Evolutionary conservation across 768 basidiomycete genomes (phyloP), one percentile per base, ranked within the genome.

Genomic region (Termitomyces sp.): DNA sequence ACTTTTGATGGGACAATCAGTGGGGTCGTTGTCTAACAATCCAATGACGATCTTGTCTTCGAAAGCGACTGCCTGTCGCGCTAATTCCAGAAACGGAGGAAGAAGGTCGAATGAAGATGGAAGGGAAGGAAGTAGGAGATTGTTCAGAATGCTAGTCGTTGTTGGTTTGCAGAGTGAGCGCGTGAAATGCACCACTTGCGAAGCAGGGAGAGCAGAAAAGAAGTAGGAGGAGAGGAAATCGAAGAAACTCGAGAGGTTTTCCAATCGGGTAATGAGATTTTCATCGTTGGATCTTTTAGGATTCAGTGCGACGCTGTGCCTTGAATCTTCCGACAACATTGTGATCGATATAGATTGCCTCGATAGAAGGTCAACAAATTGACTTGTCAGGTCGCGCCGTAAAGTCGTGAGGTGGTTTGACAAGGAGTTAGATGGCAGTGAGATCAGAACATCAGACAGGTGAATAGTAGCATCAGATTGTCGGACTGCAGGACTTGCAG

Each of bases 91-190:
- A 68, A 86, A 95, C 1, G 72, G 58, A 3, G 86, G 82, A 0
- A 95, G 75, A 5, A 68, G 70, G 6, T 77, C 70, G 45, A 88
- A 76, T 2, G 82, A 79, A 0, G 82, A 79, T 0, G 93, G 91
- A 3, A 94, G 71, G n/a, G 77, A 77, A 0, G 88, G 82, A 34
- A 85, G 70, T 43, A 95, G 75, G 34, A 94, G 70, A 58, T 82
- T 76, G 47, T 82, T 77, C 49, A 95, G 75, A 19, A 93, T 62
- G 24, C 83, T 80, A 5, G 72, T 74, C 3, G 80, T 79, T 17
- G 88, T 61, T 1, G 87, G 82, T 63, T 80, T 84, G 65, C 74
- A 76, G 2, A 95, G 70, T 14, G 81, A 79, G 30, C 72, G 77
- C n/a, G 76, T 66, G 59, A 92, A 85, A 2, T 65, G 59, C 9